Evolutionary conservation across 176 grass and related monocot species (phyloP), one percentile per base, ranked within the genome.

Genomic region (Triticum aestivum): DNA sequence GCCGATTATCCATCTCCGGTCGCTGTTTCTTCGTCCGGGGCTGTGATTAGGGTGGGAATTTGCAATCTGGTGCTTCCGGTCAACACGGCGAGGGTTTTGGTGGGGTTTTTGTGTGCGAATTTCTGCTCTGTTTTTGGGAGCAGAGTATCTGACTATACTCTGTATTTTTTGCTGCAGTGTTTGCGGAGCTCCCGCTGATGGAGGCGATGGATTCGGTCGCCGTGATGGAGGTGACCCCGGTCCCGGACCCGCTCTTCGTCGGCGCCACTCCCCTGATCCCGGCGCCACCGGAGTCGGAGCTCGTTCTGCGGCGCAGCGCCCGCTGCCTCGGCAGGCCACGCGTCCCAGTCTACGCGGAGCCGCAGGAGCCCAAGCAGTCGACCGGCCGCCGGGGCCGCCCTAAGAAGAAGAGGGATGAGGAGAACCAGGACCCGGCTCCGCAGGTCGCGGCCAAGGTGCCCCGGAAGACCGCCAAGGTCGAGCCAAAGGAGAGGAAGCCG

Each of bases 331-430:
- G 79, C 32, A 95, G 66, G 69, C 27, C 65, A 14, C 45, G 47
- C 1, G 45, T 4, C 7, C 80, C 75, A 2, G 78, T 27, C 13
- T 90, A 84, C n/a, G 88, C 37, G 30, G 75, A 84, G 66, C 20
- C 66, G 77, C 81, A 78, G 64, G 61, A 45, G 51, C 68, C 67
- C 12, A 89, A 89, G 72, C 77, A 81, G 51, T 21, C 84, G 23
- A 21, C 45, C 34, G 47, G 75, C 35, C 69, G 88, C 75, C 44
- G 81, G 17, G 59, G 78, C 12, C 35, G 52, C 5, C 39, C 65
- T 4, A 90, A 87, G 79, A 88, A 84, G 78, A 90, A 84, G 67
- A 88, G 62, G 65, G 86, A 87, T 5, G 81, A 68, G 26, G 88
- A 90, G 47, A 88, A 23, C 77, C 65, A 39, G 29, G 85, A 32